These are phyloP conservation scores for Umbellularia californica DNA, from an alignment of 164 flowering plant species.

Conservation along the genomic window DNA sequence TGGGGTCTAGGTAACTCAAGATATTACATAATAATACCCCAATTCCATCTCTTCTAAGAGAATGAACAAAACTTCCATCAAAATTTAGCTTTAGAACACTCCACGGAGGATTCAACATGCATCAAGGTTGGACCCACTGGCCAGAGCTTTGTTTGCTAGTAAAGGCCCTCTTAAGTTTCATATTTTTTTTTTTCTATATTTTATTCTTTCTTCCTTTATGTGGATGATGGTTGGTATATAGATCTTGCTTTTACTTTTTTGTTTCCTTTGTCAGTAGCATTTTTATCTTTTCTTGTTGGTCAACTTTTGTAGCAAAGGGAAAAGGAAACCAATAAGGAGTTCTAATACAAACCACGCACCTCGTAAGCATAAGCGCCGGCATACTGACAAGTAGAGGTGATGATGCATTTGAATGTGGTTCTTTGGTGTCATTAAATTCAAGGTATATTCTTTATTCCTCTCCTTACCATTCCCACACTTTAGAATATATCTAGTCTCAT, in stretches of 20 bases:
- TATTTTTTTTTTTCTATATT: no score
- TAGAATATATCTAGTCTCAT: background rate
- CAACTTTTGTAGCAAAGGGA: conserved; percentile 37
- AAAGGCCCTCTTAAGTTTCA: background rate
- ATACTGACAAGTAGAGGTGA: conserved; percentile 24
- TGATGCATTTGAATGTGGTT: background rate
- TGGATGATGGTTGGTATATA: background rate
- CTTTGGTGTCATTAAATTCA: background rate
- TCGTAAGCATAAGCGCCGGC: conserved; percentile 45
- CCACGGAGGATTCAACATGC: no score
- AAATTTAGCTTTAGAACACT: no score
- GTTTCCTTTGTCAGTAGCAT: background rate
- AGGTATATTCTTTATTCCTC: conserved; percentile 7
- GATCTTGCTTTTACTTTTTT: background rate
- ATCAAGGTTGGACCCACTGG: background rate
- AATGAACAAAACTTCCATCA: no score
- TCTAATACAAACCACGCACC: conserved; percentile 42
- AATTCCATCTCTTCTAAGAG: no score
- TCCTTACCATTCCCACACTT: background rate
- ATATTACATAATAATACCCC: no score
- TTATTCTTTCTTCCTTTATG: background rate
- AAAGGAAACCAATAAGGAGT: conserved; percentile 30
- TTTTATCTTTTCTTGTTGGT: background rate
- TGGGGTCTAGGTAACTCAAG: no score
- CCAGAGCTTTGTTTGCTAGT: background rate